A percentile compares a stretch with the other conserved stretches of the same genome.
Conservation (phyloP, 108 stramenopile species). For the Stephanodiscus minutulus region DNA sequence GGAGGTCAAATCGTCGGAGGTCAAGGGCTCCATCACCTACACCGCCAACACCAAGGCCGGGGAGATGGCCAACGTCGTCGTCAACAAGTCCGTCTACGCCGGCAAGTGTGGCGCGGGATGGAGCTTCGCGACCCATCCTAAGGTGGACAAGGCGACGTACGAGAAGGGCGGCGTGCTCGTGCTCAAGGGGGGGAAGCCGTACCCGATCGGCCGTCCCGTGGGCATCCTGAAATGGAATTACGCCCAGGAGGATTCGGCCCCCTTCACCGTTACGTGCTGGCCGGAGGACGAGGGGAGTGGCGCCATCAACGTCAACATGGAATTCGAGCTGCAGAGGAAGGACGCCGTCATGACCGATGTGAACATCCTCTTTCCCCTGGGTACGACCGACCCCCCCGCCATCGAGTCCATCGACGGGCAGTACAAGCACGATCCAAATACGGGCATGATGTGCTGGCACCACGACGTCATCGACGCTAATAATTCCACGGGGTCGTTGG, state of each 20-base stretch:
- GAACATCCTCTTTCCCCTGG: slow-evolving; percentile 92
- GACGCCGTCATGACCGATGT: slow-evolving; percentile 91
- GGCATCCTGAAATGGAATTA: slow-evolving; percentile 95
- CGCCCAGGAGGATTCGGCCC: slow-evolving; percentile 85
- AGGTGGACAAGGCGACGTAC: slow-evolving; percentile 93
- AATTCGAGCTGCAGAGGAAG: slow-evolving; percentile 86
- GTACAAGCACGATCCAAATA: slow-evolving; percentile 90
- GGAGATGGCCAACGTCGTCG: slow-evolving; percentile 75
- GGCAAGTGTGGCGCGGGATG: slow-evolving; percentile 58
- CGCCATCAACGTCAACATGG: slow-evolving; percentile 94
- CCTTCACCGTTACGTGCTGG: slow-evolving; percentile 98
- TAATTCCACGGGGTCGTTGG: slow-evolving; percentile 87
- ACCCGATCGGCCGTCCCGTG: slow-evolving; percentile 91
- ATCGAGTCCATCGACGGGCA: slow-evolving; percentile 90
- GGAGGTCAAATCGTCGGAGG: slow-evolving; percentile 87
- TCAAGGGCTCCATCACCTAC: slow-evolving; percentile 95
- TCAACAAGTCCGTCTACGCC: slow-evolving; percentile 80
- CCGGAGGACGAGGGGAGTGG: slow-evolving; percentile 95
- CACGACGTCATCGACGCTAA: slow-evolving; percentile 89
- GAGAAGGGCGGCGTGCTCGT: slow-evolving; percentile 84
- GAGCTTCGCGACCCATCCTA: slow-evolving; percentile 96
- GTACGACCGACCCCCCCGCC: slow-evolving; percentile 82
- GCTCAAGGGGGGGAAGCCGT: slow-evolving; percentile 94
- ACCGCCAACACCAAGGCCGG: slow-evolving; percentile 97
- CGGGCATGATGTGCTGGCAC: slow-evolving; percentile 95